Evolutionary conservation across 2,329 filamentous ascomycete genomes (phyloP).

Genomic region (Paraphaeosphaeria minitans): DNA sequence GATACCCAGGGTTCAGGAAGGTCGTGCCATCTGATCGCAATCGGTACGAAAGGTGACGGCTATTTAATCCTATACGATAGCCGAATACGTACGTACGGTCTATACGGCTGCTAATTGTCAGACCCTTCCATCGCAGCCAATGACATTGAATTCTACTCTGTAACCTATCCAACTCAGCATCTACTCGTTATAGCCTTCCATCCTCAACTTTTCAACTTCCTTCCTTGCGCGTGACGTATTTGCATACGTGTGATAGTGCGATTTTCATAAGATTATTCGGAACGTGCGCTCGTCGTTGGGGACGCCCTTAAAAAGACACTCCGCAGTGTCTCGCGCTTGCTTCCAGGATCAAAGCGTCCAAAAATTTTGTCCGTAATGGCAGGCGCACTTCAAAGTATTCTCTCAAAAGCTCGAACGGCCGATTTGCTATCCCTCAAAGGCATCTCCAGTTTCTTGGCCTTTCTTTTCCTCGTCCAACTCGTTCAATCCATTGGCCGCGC

Average conservation of each 20-base stretch:
- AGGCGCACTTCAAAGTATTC: background rate
- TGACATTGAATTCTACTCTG: background rate
- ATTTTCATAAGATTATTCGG: background rate
- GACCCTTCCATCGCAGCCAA: background rate
- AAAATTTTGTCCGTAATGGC: background rate
- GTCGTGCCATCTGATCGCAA: background rate
- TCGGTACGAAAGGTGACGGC: background rate
- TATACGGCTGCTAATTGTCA: background rate
- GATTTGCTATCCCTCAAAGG: constrained; percentile 1
- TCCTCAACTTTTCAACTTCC: background rate
- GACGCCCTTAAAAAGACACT: no score
- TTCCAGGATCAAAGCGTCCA: no score
- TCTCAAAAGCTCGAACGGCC: background rate
- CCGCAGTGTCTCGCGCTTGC: no score
- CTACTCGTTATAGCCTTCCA: background rate
- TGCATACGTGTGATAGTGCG: background rate
- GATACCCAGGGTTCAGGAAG: background rate
- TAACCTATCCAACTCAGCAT: background rate
- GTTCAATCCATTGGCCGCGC: background rate
- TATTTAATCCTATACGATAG: background rate
- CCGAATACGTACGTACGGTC: background rate
- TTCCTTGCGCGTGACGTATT: background rate
- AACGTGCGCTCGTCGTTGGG: background rate
- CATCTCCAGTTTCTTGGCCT: background rate
- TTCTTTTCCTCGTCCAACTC: background rate